Percentiles rank a stretch among this genome's conserved stretches.
phyloP scores from a whole-genome alignment of 2,329 filamentous ascomycete genomes.

The Pezicula neosporulosa region DNA sequence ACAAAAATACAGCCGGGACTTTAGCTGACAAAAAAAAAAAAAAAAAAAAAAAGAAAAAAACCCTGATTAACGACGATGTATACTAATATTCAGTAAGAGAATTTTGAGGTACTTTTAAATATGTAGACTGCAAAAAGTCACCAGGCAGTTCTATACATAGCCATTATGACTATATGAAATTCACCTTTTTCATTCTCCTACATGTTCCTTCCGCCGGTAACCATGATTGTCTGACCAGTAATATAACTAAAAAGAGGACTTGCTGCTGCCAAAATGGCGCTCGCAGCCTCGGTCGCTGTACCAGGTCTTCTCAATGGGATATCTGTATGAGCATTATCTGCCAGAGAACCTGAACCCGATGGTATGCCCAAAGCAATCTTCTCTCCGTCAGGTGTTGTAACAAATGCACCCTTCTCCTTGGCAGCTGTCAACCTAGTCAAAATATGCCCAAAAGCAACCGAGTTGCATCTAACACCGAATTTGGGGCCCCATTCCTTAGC shows the following conservation, averaged over 20 bases:
- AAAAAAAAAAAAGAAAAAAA: too few relatives aligned
- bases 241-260: conserved; percentile 85
- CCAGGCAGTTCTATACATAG: too few relatives aligned
- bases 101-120: too few relatives aligned
- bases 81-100: too few relatives aligned
- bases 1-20: too few relatives aligned
- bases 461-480: conserved; percentile 81
- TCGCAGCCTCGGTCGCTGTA: conserved; percentile 76
- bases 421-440: conserved; percentile 75
- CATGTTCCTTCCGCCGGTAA: conserved; percentile 72
- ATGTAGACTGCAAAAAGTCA: too few relatives aligned
- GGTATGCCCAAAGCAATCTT: conserved; percentile 76
- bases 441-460: conserved; percentile 81
- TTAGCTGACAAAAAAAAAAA: too few relatives aligned
- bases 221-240: conserved; percentile 80
- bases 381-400: conserved; percentile 71
- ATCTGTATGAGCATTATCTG: conserved; percentile 52
- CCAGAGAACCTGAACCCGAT: conserved; percentile 45
- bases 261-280: conserved; percentile 71
- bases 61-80: too few relatives aligned
- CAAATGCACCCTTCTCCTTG: conserved; percentile 80
- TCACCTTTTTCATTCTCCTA: conserved; percentile 22
- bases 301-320: conserved; percentile 78
- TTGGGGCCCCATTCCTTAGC: conserved; percentile 87
- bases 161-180: too few relatives aligned